Conservation (phyloP, 768 basidiomycete species). For the Goffeauzyma gilvescens region DNA sequence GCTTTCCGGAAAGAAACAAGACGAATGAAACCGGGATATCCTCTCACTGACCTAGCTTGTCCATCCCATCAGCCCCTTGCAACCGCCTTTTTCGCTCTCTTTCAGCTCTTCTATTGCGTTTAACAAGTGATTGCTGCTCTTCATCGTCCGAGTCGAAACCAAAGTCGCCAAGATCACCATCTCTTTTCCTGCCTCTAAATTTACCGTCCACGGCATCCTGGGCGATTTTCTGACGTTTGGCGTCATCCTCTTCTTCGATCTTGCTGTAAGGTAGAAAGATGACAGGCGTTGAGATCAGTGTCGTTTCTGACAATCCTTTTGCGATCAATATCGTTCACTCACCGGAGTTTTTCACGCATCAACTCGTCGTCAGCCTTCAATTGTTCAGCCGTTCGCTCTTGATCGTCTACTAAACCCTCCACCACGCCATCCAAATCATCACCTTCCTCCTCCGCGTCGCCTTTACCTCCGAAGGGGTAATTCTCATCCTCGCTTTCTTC, state of each 20-base stretch:
- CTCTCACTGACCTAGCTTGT: neutral
- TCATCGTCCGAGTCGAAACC: constrained; percentile 3
- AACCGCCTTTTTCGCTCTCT: constrained; percentile 1
- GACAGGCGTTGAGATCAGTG: no score
- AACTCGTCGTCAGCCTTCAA: neutral
- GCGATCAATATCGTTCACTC: no score
- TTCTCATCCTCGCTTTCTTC: constrained; percentile 3
- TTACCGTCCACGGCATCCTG: constrained; percentile 6
- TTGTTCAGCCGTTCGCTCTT: neutral
- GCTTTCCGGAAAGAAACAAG: no score
- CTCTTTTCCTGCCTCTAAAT: constrained; percentile 1
- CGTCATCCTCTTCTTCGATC: constrained; percentile 2
- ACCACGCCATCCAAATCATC: constrained; percentile 2
- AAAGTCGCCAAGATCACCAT: constrained; percentile 1
- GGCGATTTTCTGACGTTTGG: constrained; percentile 4
- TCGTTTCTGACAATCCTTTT: no score
- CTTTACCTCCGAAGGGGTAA: neutral
- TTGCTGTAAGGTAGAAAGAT: neutral
- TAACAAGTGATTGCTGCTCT: no score
- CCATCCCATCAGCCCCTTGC: neutral
- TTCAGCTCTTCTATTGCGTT: constrained; percentile 1
- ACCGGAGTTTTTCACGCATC: no score
- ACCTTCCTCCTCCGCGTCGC: constrained; percentile 5
- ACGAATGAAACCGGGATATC: no score
- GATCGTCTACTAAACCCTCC: constrained; percentile 3